Base-by-base conservation (phyloP, 495 filamentous ascomycete species). In the Talaromyces proteolyticus region DNA sequence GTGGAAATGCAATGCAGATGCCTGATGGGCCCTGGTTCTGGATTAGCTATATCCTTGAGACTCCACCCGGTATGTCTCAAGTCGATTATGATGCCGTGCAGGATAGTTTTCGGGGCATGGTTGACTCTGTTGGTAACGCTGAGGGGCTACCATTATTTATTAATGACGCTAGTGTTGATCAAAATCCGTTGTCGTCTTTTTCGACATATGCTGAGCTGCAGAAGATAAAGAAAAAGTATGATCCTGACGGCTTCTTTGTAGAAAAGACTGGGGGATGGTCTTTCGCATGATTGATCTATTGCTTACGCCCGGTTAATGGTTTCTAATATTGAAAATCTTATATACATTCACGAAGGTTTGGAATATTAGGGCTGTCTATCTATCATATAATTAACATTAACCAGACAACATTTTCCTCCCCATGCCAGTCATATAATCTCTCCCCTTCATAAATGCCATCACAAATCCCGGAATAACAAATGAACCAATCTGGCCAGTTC, bases 401-500 rank as follows among this genome's bases (percentile, higher is more conserved):
- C 44, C 44, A 49, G 47, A 16, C 18, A 41, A 17, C 4, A 49
- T 39, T 22, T 39, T 40, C 47, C 25, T 49, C 12, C 36, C 47
- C 11, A 23, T 22, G 3, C 36, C 36, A 16, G 68, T 53, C 17
- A 75, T 67, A 25, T 57, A 69, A 37, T 67, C 63, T 50, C 56
- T 64, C 36, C 69, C 67, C 65, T 83, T 83, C 50, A 70, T 25
- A 40, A 66, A 66, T 57, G 56, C 62, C 16, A 80, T 64, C 43
- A 81, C 39, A 44, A 64, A 66, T 12, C 68, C 61, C 51, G 66
- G 80, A 2, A 67, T 47, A 42, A 59, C 65, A 53, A 67, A 68
- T 3, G 60, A 60, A 38, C 73, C 74, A 6, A 79, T 44, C 58
- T 79, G 75, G 1, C 78, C 77, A 0, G 75, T 77, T 1, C 75